Conservation (phyloP, 495 filamentous ascomycete species). For the Hyaloscypha finlandica region DNA sequence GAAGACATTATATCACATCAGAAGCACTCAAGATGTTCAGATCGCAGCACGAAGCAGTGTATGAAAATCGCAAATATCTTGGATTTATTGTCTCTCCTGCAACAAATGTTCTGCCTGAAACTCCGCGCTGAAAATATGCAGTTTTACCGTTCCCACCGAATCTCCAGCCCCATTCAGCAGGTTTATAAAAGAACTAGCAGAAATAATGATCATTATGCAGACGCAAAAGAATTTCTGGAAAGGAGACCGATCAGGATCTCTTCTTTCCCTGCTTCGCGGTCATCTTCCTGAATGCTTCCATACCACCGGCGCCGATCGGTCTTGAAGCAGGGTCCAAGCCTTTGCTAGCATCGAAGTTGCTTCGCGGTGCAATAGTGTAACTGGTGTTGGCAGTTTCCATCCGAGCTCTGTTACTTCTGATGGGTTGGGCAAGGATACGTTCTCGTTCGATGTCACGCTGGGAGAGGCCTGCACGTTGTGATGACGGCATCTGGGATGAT, state of each 20-base stretch:
- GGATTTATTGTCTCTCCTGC: too few relatives aligned
- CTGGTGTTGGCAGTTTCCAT: conserved; percentile 69
- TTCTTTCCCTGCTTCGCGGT: conserved; percentile 68
- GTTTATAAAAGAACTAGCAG: too few relatives aligned
- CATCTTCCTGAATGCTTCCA: conserved; percentile 82
- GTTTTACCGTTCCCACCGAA: too few relatives aligned
- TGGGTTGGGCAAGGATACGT: conserved; percentile 68
- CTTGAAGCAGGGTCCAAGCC: conserved; percentile 43
- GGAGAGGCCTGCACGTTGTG: conserved; percentile 47
- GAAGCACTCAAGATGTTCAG: too few relatives aligned
- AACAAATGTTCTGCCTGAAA: too few relatives aligned
- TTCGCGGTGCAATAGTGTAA: conserved; percentile 78
- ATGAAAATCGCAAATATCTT: too few relatives aligned
- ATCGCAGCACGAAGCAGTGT: too few relatives aligned
- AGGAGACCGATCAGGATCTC: conserved; percentile 26
- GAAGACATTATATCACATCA: too few relatives aligned
- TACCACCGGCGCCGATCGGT: conserved; percentile 70
- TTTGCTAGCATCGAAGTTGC: conserved; percentile 49
- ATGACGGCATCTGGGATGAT: conserved; percentile 45
- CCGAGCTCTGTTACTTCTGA: conserved; percentile 69
- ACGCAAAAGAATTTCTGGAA: too few relatives aligned
- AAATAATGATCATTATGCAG: too few relatives aligned
- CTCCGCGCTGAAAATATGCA: too few relatives aligned
- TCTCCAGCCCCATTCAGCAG: too few relatives aligned
- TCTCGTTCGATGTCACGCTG: conserved; percentile 61